These are phyloP conservation scores for Knufia fluminis DNA, from an alignment of 2,329 filamentous ascomycete genomes.

Conservation along the genomic window DNA sequence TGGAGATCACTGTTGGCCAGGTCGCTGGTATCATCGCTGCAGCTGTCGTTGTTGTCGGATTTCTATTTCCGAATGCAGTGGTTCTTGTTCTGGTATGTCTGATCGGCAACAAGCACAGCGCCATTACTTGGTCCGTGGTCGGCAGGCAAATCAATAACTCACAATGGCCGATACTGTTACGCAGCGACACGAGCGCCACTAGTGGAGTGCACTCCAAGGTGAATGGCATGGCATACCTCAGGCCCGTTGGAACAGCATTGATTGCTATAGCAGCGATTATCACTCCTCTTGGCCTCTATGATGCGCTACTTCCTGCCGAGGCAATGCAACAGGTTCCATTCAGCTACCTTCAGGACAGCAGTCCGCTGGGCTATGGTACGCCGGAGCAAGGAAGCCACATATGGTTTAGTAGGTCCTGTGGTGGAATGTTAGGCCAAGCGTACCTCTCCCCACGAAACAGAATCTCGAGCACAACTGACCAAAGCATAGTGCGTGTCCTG, in stretches of 20 bases:
- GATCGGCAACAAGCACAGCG: conserved; percentile 30
- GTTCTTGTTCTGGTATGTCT: conserved; percentile 30
- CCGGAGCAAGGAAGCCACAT: conserved; percentile 17
- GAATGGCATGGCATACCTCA: conserved; percentile 22
- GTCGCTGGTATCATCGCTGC: conserved; percentile 35
- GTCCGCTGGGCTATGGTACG: conserved; percentile 35
- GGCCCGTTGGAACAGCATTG: conserved; percentile 26
- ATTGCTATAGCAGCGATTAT: conserved; percentile 35
- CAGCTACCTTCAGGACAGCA: conserved; percentile 30
- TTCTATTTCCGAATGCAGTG: conserved; percentile 31
- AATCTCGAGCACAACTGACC: too few species aligned
- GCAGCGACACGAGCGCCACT: conserved; percentile 29
- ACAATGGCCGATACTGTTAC: conserved; percentile 35
- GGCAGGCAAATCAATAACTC: conserved; percentile 29
- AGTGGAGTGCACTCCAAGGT: conserved; percentile 27
- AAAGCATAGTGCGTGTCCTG: conserved; percentile 23
- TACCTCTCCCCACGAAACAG: conserved; percentile 18
- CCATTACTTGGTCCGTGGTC: conserved; percentile 34
- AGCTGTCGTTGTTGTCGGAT: conserved; percentile 30
- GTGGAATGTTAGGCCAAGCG: conserved; percentile 16
- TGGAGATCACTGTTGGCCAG: conserved; percentile 25
- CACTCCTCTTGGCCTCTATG: conserved; percentile 39
- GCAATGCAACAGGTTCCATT: conserved; percentile 25
- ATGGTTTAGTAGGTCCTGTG: neutral
- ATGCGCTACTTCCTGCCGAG: conserved; percentile 26